Conservation (phyloP, 140 eudicot species). For the Oenanthe javanica region DNA sequence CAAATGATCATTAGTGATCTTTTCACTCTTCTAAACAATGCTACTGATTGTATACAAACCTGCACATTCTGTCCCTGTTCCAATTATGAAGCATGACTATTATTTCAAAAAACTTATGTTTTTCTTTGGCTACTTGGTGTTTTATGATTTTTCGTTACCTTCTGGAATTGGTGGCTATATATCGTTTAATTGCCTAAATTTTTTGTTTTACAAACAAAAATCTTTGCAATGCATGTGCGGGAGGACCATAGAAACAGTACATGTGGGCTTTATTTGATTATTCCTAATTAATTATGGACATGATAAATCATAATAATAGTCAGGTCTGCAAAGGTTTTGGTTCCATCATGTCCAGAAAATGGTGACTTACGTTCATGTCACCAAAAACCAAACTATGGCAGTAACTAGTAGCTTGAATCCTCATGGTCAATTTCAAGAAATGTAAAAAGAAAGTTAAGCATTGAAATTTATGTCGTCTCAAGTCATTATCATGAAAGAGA, state of each 20-base stretch:
- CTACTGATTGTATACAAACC: background rate
- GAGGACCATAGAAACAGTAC: constrained; percentile 11
- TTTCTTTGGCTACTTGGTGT: background rate
- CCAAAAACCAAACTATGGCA: background rate
- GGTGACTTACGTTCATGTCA: background rate
- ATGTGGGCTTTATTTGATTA: background rate
- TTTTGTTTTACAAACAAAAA: constrained; percentile 8
- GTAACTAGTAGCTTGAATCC: background rate
- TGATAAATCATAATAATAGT: background rate
- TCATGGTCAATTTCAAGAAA: background rate
- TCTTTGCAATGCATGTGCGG: constrained; percentile 1
- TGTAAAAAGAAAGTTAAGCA: background rate
- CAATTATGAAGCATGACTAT: background rate
- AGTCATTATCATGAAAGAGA: background rate
- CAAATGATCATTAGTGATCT: background rate
- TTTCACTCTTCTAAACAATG: background rate
- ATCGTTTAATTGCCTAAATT: background rate
- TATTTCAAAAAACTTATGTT: background rate
- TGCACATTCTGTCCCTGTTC: background rate
- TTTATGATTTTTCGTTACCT: background rate
- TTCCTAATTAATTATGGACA: background rate
- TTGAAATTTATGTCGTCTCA: background rate
- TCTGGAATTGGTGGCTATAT: background rate
- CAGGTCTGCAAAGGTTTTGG: constrained; percentile 2
- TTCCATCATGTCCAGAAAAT: constrained; percentile 4